These are phyloP conservation scores for Neurospora terricola DNA, from an alignment of 495 filamentous ascomycete species.

Conservation along the genomic window DNA sequence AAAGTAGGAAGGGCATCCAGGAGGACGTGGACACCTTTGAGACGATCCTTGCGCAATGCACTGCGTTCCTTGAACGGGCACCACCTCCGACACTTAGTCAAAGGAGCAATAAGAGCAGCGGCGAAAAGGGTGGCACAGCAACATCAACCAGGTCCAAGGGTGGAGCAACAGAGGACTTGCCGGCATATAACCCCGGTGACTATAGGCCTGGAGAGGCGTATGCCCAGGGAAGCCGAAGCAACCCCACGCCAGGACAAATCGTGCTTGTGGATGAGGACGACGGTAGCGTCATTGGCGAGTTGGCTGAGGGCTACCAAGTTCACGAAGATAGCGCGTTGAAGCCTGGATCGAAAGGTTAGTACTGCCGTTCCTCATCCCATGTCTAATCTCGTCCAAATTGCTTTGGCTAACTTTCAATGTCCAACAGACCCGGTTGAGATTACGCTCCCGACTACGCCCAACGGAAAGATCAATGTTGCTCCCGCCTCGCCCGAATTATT, in stretches of 20 bases:
- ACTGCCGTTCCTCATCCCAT: background rate
- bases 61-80: constrained; percentile 78
- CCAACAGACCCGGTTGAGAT: constrained; percentile 83
- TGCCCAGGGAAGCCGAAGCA: constrained; percentile 41
- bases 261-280: constrained; percentile 95
- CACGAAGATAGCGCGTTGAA: constrained; percentile 64
- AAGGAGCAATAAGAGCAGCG: background rate
- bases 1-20: constrained; percentile 59
- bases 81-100: constrained; percentile 38
- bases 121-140: constrained; percentile 45
- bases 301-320: constrained; percentile 71
- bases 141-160: constrained; percentile 29
- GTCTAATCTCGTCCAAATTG: background rate
- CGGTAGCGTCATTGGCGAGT: constrained; percentile 86
- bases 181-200: constrained; percentile 69
- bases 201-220: constrained; percentile 76
- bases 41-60: constrained; percentile 91
- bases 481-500: constrained; percentile 75
- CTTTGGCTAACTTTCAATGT: constrained; percentile 2
- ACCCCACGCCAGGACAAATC: constrained; percentile 55
- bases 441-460: constrained; percentile 63
- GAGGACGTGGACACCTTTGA: constrained; percentile 95
- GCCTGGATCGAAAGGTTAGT: constrained; percentile 77
- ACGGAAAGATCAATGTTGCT: constrained; percentile 59
- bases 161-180: constrained; percentile 32